Evolutionary conservation across 495 filamentous ascomycete genomes (phyloP), one percentile per base, ranked within the genome.

Genomic region (Cercophora sp.): DNA sequence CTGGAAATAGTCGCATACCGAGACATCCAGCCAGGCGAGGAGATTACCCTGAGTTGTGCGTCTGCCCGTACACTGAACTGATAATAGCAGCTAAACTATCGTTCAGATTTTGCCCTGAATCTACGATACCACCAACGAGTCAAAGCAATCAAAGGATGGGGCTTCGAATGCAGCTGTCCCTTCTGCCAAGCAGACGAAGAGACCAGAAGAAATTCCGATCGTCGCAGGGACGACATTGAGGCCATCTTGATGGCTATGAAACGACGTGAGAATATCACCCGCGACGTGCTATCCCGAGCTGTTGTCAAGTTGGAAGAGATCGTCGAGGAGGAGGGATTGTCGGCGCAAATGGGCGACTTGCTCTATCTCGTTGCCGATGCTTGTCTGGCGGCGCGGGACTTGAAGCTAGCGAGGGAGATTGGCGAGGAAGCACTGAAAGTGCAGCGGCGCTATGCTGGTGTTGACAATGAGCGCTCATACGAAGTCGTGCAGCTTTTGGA

Each of bases 1-100:
- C 59, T 68, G 59, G 63, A 68, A 24, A 58, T 68, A 9, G 53
- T 66, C 3, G 63, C 66, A 5, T 64, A 66, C 41, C 45, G 52
- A 13, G 59, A 68, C 37, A 64, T 68, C 11, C 37, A 56, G 2
- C 49, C 57, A 0, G 66, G 66, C 11, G 63, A 66, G 20, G 66
- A 68, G 29, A 37, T 68, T 5, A 63, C 59, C 2, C 56, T 64
- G 41, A 68, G 65, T 55, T 68, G 65, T 59, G 48, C 48, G 55
- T 48, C 47, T 8, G 5, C 13, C 18, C 1, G 10, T n/a, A n/a
- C n/a, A n/a, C n/a, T n/a, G n/a, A n/a, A n/a, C n/a, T n/a, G n/a
- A n/a, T n/a, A n/a, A n/a, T n/a, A n/a, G n/a, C n/a, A n/a, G n/a
- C n/a, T n/a, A n/a, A 8, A 36, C 20, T 4, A 24, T 9, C 32